Evolutionary conservation across 2,329 filamentous ascomycete species (phyloP).

Genomic region (Cladosporium sphaerospermum): DNA sequence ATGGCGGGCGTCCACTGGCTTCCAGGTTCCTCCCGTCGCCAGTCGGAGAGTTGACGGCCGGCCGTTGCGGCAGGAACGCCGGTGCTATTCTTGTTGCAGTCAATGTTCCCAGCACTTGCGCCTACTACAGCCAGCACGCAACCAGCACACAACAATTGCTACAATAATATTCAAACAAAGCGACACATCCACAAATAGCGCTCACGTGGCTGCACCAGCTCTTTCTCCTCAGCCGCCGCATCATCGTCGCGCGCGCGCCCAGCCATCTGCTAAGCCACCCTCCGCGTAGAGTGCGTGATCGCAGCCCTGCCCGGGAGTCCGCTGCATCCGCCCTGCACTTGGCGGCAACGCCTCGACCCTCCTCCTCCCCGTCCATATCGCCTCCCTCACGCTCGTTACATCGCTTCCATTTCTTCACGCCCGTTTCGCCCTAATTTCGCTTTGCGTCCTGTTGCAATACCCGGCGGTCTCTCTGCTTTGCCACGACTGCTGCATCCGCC

Average conservation of each 20-base stretch:
- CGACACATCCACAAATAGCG: background rate
- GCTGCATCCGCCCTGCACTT: slow-evolving; percentile 3
- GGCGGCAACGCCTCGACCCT: background rate
- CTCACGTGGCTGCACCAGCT: background rate
- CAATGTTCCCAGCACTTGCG: too few relatives aligned
- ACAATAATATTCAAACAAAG: background rate
- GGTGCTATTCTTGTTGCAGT: background rate
- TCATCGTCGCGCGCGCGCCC: slow-evolving; percentile 3
- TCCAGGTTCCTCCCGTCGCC: background rate
- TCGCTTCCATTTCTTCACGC: background rate
- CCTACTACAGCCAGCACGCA: too few relatives aligned
- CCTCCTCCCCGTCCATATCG: background rate
- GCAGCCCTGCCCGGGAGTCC: background rate
- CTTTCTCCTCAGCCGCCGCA: background rate
- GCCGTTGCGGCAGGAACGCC: background rate
- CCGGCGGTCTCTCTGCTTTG: background rate
- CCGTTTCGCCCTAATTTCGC: background rate
- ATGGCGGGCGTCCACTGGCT: background rate
- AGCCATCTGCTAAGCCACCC: background rate
- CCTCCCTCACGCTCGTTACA: slow-evolving; percentile 6
- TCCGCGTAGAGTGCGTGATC: background rate
- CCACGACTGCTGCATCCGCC: background rate
- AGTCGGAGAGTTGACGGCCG: background rate
- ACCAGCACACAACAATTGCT: too few relatives aligned
- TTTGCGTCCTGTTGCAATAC: background rate